Evolutionary conservation across 1,284 basidiomycete genomes (phyloP), one percentile per base, ranked within the genome.

Genomic region (Rhodotorula sp.): DNA sequence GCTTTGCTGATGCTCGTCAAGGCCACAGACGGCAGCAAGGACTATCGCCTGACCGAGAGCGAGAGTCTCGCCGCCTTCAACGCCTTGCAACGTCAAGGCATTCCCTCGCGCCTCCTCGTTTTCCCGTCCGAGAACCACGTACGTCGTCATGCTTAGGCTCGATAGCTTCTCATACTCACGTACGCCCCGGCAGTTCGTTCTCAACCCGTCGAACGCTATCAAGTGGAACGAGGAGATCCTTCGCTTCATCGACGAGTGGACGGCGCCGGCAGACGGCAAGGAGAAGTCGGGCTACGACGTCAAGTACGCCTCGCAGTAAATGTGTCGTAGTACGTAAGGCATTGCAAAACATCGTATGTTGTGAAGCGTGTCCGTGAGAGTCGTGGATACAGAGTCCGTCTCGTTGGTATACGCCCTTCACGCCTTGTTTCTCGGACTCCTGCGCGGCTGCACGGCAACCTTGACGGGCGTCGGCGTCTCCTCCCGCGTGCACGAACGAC

Each of bases 171-270:
- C 24, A 52, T 57, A 22, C 48, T 31, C 24, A 28, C n/a, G 20
- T n/a, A 5, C 31, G 30, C 24, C 11, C 37, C 7, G 51, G 51
- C 60, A 61, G 60, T 60, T 79, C 76, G 79, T 81, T 2, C 76
- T 82, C 56, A 80, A 81, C 57, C 75, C 82, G 0, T 68, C 71
- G 34, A 83, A 83, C 76, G 80, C 80, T 55, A 54, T 90, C 77
- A 90, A 89, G 80, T 93, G 89, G 89, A 89, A 94, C 79, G 83
- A 89, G 73, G 94, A 96, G 79, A 89, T 96, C 9, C 88, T 95
- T 81, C 83, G 85, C 30, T 70, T 65, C 58, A 48, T 65, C 46
- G 59, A 65, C 53, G 64, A 65, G 16, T 65, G 64, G 64, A 56
- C 40, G 13, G 40, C 40, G 10, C 40, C 40, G 13, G 40, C 40